phyloP scores from a whole-genome alignment of 495 filamentous ascomycete genomes.

The Penicillium argentinense region DNA sequence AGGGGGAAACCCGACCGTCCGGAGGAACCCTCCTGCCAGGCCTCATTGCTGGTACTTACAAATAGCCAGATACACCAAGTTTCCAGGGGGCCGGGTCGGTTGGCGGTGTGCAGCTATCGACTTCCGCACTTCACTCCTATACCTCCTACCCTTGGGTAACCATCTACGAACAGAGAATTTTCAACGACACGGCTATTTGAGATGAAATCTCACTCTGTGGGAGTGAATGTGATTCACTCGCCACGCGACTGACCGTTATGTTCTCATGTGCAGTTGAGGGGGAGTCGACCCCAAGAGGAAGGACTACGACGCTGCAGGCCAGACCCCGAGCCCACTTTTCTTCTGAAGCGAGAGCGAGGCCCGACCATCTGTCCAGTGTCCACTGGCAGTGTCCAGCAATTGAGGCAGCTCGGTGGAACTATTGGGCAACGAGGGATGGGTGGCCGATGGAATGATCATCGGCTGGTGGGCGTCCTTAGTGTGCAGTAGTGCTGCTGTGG shows the following conservation, averaged over 20 bases:
- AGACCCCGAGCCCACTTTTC: too few species aligned
- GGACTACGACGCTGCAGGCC: slow-evolving; percentile 1
- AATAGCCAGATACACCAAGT: too few species aligned
- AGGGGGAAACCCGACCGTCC: too few species aligned
- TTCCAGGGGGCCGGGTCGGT: not conserved
- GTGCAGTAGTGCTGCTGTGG: slow-evolving; percentile 15
- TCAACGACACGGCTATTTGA: too few species aligned
- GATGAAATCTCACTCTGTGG: too few species aligned
- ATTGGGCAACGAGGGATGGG: slow-evolving; percentile 22
- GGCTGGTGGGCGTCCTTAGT: slow-evolving; percentile 11
- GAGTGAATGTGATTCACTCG: too few species aligned
- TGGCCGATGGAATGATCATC: slow-evolving; percentile 10
- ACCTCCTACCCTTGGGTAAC: too few species aligned
- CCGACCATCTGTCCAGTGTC: not conserved
- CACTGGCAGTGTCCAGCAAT: not conserved
- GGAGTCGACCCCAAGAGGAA: not conserved
- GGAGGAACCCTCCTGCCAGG: slow-evolving; percentile 1
- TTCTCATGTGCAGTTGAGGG: not conserved
- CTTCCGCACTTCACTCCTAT: too few species aligned
- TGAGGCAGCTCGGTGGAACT: slow-evolving; percentile 13
- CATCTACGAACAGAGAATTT: too few species aligned
- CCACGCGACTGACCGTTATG: not conserved
- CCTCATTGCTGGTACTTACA: too few species aligned
- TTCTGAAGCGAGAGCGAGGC: too few species aligned
- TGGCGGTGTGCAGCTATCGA: not conserved